phyloP scores from a whole-genome alignment of 441 rosid species.

The Jatropha podagrica region DNA sequence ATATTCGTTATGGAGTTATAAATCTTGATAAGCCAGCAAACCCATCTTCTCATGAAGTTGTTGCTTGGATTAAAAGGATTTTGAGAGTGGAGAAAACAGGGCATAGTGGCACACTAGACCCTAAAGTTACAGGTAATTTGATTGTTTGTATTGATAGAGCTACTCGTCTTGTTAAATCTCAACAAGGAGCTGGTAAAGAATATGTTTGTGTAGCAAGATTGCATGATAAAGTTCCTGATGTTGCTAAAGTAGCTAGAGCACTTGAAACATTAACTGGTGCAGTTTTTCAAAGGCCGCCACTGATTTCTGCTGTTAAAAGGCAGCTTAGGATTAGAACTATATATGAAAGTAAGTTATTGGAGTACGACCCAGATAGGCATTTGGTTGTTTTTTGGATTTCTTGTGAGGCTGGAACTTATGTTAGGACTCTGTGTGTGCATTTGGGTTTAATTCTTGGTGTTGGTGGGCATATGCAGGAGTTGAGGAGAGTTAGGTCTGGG shows the following conservation, averaged over 20 bases:
- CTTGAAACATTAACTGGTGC: slow-evolving; percentile 88
- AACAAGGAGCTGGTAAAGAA: slow-evolving; percentile 95
- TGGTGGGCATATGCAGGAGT: slow-evolving; percentile 94
- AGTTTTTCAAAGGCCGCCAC: slow-evolving; percentile 83
- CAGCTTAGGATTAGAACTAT: slow-evolving; percentile 93
- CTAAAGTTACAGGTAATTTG: slow-evolving; percentile 86
- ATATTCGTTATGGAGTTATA: slow-evolving; percentile 71
- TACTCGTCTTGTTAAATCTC: slow-evolving; percentile 88
- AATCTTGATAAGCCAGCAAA: slow-evolving; percentile 91
- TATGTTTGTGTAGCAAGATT: slow-evolving; percentile 90
- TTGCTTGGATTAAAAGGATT: slow-evolving; percentile 93
- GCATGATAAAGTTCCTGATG: slow-evolving; percentile 77
- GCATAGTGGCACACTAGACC: slow-evolving; percentile 90
- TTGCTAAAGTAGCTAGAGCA: slow-evolving; percentile 81
- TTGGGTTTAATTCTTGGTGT: slow-evolving; percentile 88
- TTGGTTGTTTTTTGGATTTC: slow-evolving; percentile 96
- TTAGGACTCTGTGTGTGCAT: slow-evolving; percentile 91
- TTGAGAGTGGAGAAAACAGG: slow-evolving; percentile 81
- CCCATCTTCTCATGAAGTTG: slow-evolving; percentile 93
- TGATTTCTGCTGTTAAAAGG: slow-evolving; percentile 88
- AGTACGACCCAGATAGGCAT: slow-evolving; percentile 76
- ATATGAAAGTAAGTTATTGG: slow-evolving; percentile 81
- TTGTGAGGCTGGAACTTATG: slow-evolving; percentile 94
- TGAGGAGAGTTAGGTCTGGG: slow-evolving; percentile 92
- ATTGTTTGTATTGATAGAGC: slow-evolving; percentile 94